A percentile compares a stretch with the other conserved stretches of the same genome.
These are phyloP conservation scores for Verticillium dahliae DNA, from an alignment of 2,329 filamentous ascomycete species.

Conservation along the genomic window DNA sequence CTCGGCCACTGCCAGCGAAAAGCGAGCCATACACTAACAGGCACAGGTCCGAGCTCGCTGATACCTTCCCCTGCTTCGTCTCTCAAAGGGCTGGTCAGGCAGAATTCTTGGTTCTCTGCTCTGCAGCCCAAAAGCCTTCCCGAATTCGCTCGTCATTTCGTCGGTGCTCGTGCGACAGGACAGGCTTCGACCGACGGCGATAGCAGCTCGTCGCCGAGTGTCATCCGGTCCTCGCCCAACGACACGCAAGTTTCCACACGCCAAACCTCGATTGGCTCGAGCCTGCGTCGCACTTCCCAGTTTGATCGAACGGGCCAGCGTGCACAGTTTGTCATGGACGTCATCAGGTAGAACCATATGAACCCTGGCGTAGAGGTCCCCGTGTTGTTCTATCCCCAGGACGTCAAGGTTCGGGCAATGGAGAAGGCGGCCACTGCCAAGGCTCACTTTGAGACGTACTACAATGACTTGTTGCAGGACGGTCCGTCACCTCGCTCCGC, in stretches of 20 bases:
- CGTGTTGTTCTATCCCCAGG: neutral
- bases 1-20: neutral
- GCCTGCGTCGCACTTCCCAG: neutral
- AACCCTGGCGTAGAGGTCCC: neutral
- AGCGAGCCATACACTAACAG: neutral
- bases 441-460: slow-evolving; percentile 79
- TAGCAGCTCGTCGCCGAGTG: slow-evolving; percentile 2
- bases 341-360: neutral
- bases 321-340: neutral
- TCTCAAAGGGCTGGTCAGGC: neutral
- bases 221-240: slow-evolving; percentile 1
- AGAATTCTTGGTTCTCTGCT: neutral
- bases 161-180: neutral
- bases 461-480: slow-evolving; percentile 57
- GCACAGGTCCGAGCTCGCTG: neutral
- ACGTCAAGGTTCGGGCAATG: slow-evolving; percentile 47
- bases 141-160: neutral
- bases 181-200: neutral
- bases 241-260: neutral
- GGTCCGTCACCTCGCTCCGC: slow-evolving; percentile 46
- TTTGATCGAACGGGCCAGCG: neutral
- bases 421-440: slow-evolving; percentile 78
- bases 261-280: neutral
- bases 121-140: neutral
- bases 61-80: neutral